A percentile compares a stretch with the other conserved stretches of the same genome.
These are phyloP conservation scores for Aquanectria penicillioides DNA, from an alignment of 2,329 filamentous ascomycete genomes.

Conservation along the genomic window DNA sequence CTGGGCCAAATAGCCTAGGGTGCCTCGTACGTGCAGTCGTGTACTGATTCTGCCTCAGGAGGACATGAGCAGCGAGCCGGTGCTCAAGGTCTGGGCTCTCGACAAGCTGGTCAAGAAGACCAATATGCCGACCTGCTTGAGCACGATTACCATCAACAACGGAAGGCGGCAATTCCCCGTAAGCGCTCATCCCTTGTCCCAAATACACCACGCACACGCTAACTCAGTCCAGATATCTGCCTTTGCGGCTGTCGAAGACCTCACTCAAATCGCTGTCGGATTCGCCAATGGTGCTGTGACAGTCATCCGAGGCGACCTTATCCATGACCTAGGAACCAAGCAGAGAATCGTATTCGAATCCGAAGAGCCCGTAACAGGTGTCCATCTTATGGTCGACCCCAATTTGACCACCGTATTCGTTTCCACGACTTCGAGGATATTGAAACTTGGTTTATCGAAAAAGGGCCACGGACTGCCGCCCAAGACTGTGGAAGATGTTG, in stretches of 20 bases:
- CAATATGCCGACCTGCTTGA: constrained; percentile 86
- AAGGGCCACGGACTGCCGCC: constrained; percentile 90
- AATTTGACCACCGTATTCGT: constrained; percentile 84
- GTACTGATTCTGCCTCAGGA: constrained; percentile 61
- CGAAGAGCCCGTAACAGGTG: constrained; percentile 93
- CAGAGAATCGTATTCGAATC: constrained; percentile 97
- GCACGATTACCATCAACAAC: constrained; percentile 87
- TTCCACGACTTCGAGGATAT: constrained; percentile 86
- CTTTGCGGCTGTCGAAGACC: constrained; percentile 85
- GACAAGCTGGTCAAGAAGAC: constrained; percentile 96
- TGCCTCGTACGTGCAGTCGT: not conserved
- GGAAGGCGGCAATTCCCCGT: constrained; percentile 93
- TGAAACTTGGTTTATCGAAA: constrained; percentile 87
- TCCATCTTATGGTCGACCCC: constrained; percentile 75
- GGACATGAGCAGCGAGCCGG: constrained; percentile 86
- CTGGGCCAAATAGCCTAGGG: not conserved
- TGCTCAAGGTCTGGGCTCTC: constrained; percentile 96
- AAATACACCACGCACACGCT: constrained; percentile 8
- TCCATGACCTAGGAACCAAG: constrained; percentile 93
- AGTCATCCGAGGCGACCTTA: constrained; percentile 90
- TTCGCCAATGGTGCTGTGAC: constrained; percentile 97
- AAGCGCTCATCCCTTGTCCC: constrained; percentile 36
- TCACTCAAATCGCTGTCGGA: constrained; percentile 92
- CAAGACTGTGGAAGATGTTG: constrained; percentile 86
- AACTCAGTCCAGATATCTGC: constrained; percentile 73